Conservation (phyloP, 2,329 filamentous ascomycete genomes). For the Sclerotinia glacialis region DNA sequence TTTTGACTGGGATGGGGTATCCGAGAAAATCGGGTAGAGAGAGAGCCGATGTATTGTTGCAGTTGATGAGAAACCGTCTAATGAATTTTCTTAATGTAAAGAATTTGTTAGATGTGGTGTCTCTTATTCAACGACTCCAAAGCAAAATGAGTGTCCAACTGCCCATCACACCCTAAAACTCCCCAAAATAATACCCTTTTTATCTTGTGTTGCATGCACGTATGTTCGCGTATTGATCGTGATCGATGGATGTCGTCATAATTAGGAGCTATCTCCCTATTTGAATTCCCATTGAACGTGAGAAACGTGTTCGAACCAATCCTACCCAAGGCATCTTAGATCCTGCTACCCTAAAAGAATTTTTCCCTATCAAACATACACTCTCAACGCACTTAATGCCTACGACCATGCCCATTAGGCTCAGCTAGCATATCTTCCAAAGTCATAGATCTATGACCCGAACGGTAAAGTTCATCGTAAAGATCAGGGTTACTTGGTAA, state of each 20-base stretch:
- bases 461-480: not conserved
- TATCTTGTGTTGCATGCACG: no score
- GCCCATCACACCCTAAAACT: not conserved
- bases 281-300: not conserved
- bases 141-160: not conserved
- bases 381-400: not conserved
- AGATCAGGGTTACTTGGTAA: not conserved
- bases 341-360: not conserved
- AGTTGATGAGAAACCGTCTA: not conserved
- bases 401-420: not conserved
- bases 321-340: no score
- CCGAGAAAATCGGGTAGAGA: no score
- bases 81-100: not conserved
- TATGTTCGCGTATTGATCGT: not conserved
- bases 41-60: not conserved
- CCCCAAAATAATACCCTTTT: not conserved
- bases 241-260: not conserved
- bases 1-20: no score
- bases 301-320: no score
- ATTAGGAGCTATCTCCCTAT: not conserved
- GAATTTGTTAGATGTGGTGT: not conserved
- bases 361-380: not conserved
- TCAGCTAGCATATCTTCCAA: not conserved
- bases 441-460: constrained; percentile 8
- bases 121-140: not conserved